Evolutionary conservation across 495 filamentous ascomycete genomes (phyloP), one percentile per base, ranked within the genome.

Genomic region (Cryomyces minteri): DNA sequence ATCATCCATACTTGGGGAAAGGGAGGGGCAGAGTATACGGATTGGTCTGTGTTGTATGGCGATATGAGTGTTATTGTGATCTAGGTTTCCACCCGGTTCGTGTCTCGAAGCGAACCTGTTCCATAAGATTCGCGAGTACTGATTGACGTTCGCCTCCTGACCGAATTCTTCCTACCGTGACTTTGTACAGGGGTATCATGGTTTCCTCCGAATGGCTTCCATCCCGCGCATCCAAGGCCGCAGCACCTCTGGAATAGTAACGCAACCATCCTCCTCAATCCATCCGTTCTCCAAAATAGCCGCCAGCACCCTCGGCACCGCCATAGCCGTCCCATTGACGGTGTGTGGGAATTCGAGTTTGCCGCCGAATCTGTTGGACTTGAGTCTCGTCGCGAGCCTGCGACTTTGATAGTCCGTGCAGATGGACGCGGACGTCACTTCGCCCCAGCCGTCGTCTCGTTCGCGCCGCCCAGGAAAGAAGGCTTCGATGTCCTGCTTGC

Each of bases 321-420:
- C 90, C 59, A 95, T 63, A 0, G 90, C 90, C 2, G 90, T 98
- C 0, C 90, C 90, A 58, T 98, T 98, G 25, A 94, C 76, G 0
- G 92, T 96, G 60, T 78, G 83, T 38, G 84, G 81, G 37, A 48
- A 67, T 40, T 44, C 60, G 43, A 48, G 44, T 42, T 48, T 55
- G 6, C 66, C 60, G 5, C 67, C 58, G 10, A 67, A 70, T 41
- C 62, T 48, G 57, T 67, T 66, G 31, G 70, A 55, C 36, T 70
- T 68, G 11, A 84, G 61, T 12, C 77, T 69, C 8, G 90, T 93
- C 29, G 72, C 80, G 34, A 98, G 65, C 14, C 90, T 71, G 6
- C 90, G 69, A 18, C 73, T 79, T 68, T 98, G 90, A 62, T 96
- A 96, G 58, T 96, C 92, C 4, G 85, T 90, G 60, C 90, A 98